Base-by-base conservation (phyloP, 129 eudicot species). In the Artemisia tridentata region DNA sequence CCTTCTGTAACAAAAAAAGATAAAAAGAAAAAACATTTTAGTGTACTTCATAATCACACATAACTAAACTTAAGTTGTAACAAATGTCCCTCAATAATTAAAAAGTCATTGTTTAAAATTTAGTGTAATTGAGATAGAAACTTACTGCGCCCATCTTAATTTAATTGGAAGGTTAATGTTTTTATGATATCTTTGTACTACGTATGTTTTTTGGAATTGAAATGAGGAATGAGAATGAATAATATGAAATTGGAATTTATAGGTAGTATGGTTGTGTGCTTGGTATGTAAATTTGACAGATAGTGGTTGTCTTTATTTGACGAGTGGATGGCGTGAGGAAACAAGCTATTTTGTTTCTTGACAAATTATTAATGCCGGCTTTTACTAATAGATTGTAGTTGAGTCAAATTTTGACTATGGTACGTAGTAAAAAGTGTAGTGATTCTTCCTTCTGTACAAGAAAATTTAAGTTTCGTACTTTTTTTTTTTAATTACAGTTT, bases 111-210 rank as follows among this genome's bases (percentile, higher is more conserved):
- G 11, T 45, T 45, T 11, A 47, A 5, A 47, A 2, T 7, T 47
- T 7, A 48, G 2, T 2, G 41, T 38, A 11, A 8, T 54, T 68
- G 4, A 4, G 57, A 46, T 25, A 57, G 11, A 67, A 16, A 74
- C 71, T 70, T 16, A 84, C 85, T 82, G 79, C 85, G 3, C 95
- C 88, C 90, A 88, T 85, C n/a, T 12, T 59, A 7, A 45, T 20
- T 11, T 56, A 7, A 12, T 18, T 56, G 7, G 14, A 61, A 62
- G 11, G 71, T 20, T 66, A 66, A 46, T 47, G 15, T 38, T 38
- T 7, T 38, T 34, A 29, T 23, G n/a, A 4, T 20, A 55, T 5
- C 19, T 43, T 12, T 73, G 14, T 18, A 12, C 52, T 21, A 7
- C 9, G 45, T 21, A 7, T 18, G 45, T 38, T 38, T 38, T 38